Evolutionary conservation across 1,139 yeast species (phyloP).

Genomic region (Taiozyma onychis): DNA sequence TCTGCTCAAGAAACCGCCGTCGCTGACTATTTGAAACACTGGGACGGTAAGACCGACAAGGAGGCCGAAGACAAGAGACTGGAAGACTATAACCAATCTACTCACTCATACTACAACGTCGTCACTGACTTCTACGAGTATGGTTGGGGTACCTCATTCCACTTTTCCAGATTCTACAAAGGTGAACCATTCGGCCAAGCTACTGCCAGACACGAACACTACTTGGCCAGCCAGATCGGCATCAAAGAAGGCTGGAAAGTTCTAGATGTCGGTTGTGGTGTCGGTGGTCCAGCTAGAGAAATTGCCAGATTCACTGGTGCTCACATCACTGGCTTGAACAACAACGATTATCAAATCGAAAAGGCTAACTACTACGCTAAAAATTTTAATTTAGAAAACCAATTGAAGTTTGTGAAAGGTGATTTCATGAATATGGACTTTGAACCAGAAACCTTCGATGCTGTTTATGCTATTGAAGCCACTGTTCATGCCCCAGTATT

Average conservation of each 20-base stretch:
- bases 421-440: conserved; percentile 99
- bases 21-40: conserved; percentile 88
- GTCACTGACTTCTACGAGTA: conserved; percentile 96
- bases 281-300: conserved; percentile 99
- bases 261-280: conserved; percentile 98
- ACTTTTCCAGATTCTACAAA: conserved; percentile 85
- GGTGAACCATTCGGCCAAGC: conserved; percentile 96
- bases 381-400: conserved; percentile 57
- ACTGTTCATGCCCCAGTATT: conserved; percentile 97
- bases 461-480: conserved; percentile 97
- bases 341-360: conserved; percentile 94
- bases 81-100: conserved; percentile 80
- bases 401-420: conserved; percentile 87
- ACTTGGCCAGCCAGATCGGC: conserved; percentile 82
- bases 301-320: conserved; percentile 88
- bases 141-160: conserved; percentile 99
- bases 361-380: conserved; percentile 83
- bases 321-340: conserved; percentile 84
- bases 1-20: conserved; percentile 81
- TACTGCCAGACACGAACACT: conserved; percentile 96
- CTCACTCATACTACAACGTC: conserved; percentile 93
- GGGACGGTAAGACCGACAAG: conserved; percentile 84
- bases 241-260: conserved; percentile 78
- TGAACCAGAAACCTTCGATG: conserved; percentile 83
- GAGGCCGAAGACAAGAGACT: conserved; percentile 72